Evolutionary conservation across 768 basidiomycete genomes (phyloP).

Genomic region (Boletus tylopilopsis): DNA sequence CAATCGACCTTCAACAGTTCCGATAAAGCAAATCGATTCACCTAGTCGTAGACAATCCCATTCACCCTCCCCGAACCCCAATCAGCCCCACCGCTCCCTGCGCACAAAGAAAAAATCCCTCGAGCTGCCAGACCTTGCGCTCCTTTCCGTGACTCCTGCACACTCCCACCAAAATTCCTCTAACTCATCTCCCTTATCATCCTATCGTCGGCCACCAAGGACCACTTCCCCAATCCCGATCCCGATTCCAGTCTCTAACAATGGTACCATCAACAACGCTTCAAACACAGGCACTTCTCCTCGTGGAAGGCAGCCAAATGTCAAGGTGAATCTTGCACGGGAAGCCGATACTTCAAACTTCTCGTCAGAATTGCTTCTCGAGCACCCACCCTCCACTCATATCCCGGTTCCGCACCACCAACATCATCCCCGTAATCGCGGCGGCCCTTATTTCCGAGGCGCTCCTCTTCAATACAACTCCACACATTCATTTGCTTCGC

Average conservation of each 20-base stretch:
- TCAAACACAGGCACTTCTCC: conserved; percentile 35
- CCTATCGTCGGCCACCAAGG: conserved; percentile 37
- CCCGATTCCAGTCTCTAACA: conserved; percentile 38
- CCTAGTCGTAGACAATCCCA: conserved; percentile 15
- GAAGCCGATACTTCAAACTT: conserved; percentile 30
- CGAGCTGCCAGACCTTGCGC: conserved; percentile 70
- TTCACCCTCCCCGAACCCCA: conserved; percentile 40
- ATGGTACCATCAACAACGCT: conserved; percentile 34
- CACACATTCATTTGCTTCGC: conserved; percentile 38
- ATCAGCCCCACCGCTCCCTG: conserved; percentile 55
- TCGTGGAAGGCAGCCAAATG: conserved; percentile 31
- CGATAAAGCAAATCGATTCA: conserved; percentile 26
- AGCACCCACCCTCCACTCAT: conserved; percentile 43
- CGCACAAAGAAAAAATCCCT: conserved; percentile 69
- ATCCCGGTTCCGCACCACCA: conserved; percentile 34
- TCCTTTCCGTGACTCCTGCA: conserved; percentile 44
- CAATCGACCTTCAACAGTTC: conserved; percentile 24
- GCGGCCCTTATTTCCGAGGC: conserved; percentile 33
- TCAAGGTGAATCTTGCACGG: conserved; percentile 25
- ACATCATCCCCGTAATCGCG: conserved; percentile 30
- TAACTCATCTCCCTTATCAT: conserved; percentile 40
- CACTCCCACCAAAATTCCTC: conserved; percentile 34
- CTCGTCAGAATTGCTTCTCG: conserved; percentile 38
- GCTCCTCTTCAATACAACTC: conserved; percentile 40
- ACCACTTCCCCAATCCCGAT: conserved; percentile 50